Percentiles rank a stretch among this genome's conserved stretches.
phyloP scores from a whole-genome alignment of 2,329 filamentous ascomycete genomes.

The Talaromyces sp. region DNA sequence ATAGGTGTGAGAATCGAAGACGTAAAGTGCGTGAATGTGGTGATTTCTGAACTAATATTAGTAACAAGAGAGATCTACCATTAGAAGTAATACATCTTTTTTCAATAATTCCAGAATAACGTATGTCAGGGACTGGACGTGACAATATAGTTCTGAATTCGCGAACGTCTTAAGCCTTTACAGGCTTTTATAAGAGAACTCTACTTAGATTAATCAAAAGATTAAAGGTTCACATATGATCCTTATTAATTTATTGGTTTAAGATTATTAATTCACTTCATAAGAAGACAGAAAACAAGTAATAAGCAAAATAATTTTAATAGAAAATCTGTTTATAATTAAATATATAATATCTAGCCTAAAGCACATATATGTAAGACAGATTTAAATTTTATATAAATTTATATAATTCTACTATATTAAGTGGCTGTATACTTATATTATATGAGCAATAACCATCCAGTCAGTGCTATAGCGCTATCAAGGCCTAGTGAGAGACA shows the following conservation, averaged over 20 bases:
- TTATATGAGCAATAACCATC: neutral
- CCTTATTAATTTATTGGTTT: neutral
- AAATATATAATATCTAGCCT: neutral
- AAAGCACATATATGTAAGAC: neutral
- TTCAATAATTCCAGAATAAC: neutral
- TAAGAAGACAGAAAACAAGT: neutral
- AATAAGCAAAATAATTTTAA: neutral
- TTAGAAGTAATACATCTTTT: neutral
- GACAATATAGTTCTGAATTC: neutral
- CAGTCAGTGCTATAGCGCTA: neutral
- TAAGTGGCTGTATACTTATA: too few species aligned
- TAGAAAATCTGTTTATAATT: neutral
- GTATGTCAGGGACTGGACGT: neutral
- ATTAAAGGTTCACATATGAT: neutral
- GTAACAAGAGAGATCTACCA: too few species aligned
- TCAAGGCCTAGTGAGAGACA: neutral
- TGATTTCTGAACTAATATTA: too few species aligned
- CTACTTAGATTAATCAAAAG: neutral
- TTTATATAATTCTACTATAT: too few species aligned
- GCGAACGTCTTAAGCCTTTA: neutral
- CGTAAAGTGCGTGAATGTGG: too few species aligned
- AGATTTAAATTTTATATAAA: too few species aligned
- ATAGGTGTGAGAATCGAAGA: too few species aligned
- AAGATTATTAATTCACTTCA: neutral
- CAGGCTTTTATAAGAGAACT: neutral